phyloP scores from a whole-genome alignment of 495 filamentous ascomycete genomes.

The Penicillium crystallinum region DNA sequence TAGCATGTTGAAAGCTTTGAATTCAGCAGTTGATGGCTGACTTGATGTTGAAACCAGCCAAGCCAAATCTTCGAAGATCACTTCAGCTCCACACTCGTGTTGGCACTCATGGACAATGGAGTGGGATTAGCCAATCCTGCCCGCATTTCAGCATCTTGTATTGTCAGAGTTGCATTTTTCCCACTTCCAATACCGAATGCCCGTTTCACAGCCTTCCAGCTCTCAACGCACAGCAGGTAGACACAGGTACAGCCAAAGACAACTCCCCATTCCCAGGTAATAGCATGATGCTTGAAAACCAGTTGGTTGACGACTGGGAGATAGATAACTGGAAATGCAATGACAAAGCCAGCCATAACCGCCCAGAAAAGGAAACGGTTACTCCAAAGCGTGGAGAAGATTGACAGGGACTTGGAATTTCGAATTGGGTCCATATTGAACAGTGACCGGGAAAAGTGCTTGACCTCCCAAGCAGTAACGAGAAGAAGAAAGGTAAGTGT shows the following conservation, averaged over 20 bases:
- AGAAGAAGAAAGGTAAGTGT: constrained; percentile 70
- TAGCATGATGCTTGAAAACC: constrained; percentile 72
- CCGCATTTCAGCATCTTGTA: constrained; percentile 31
- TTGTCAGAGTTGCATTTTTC: constrained; percentile 26
- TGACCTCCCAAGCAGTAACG: constrained; percentile 72
- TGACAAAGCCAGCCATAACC: constrained; percentile 59
- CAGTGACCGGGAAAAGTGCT: constrained; percentile 62
- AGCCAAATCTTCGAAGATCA: constrained; percentile 2
- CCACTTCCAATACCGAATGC: constrained; percentile 33
- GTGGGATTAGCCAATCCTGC: constrained; percentile 22
- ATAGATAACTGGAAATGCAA: constrained; percentile 69
- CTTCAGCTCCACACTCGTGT: constrained; percentile 34
- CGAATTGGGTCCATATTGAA: constrained; percentile 59
- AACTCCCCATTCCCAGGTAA: constrained; percentile 69
- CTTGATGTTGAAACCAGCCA: constrained; percentile 14
- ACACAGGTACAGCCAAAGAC: constrained; percentile 55
- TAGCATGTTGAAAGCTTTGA: background rate
- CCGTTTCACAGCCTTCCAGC: constrained; percentile 64
- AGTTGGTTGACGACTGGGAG: constrained; percentile 62
- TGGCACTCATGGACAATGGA: constrained; percentile 26
- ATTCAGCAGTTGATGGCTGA: background rate
- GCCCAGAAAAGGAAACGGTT: constrained; percentile 75
- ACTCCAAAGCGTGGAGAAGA: constrained; percentile 60
- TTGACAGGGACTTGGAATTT: constrained; percentile 40
- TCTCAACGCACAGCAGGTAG: constrained; percentile 58